Evolutionary conservation across 371 early-diverging fungal genomes (phyloP), one percentile per base, ranked within the genome.

Genomic region (Mucor indicus): DNA sequence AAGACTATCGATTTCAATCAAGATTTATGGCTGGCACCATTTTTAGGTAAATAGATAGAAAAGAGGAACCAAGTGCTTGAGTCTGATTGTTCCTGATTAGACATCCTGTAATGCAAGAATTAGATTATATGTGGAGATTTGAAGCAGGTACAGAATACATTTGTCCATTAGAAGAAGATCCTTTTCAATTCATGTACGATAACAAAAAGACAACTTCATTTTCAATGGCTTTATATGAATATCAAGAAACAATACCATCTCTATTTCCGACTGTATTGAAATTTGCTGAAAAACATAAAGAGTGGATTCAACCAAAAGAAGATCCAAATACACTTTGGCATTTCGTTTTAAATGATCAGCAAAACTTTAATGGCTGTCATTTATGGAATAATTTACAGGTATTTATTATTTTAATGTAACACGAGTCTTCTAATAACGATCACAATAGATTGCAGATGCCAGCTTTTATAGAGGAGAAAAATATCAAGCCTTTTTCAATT

Each of bases 221-320:
- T 52, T 86, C 86, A 4, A 91, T 97, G 50, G 79, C 89, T 1
- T 57, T 95, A 2, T 76, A 80, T 37, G 98, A 98, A 55, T 84
- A 84, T 45, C 75, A 75, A 44, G 75, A 79, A 17, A 96, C 96
- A 0, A 89, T 98, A 21, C 88, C 90, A 0, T 79, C 86, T 0
- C 71, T 97, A 17, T 93, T 91, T 82, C 54, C 78, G 32, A 81
- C 78, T 16, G 81, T 84, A 17, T 58, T 75, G 35, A 57, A 79
- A 24, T 88, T 74, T 50, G 73, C 72, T 29, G 41, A 60, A 39
- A 47, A 69, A 20, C 60, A 85, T 52, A 57, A 75, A 24, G 21
- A 60, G 3, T 45, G 42, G 42, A 53, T 67, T 17, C 40, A 57
- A 17, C 45, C 45, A 9, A 25, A 33, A 4, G 37, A 50, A 15